A percentile compares a stretch with the other conserved stretches of the same genome.
These are phyloP conservation scores for Phyllosticta ampelicida DNA, from an alignment of 2,329 filamentous ascomycete species.

Conservation along the genomic window DNA sequence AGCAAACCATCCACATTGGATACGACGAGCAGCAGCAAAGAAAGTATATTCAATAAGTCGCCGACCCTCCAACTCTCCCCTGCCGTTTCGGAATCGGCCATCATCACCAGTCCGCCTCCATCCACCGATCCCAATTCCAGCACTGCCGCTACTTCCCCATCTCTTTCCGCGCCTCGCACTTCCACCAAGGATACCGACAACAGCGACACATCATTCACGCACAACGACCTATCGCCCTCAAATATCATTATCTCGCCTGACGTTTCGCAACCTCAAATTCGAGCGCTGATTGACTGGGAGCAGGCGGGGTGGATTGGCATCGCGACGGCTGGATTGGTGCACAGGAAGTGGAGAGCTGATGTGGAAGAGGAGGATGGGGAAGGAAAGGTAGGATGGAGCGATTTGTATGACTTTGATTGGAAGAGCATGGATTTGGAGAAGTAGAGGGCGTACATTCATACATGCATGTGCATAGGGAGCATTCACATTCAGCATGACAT, in stretches of 20 bases:
- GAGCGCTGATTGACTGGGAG: slow-evolving; percentile 14
- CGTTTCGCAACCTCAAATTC: slow-evolving; percentile 4
- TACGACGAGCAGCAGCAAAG: not conserved
- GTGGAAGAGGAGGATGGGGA: slow-evolving; percentile 1
- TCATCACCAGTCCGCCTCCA: not conserved
- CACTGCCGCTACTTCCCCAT: not conserved
- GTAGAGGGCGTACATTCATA: not conserved
- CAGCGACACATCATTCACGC: slow-evolving; percentile 12
- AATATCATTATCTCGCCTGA: slow-evolving; percentile 12
- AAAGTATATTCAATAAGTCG: not conserved
- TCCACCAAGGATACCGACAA: not conserved
- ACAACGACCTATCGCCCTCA: slow-evolving; percentile 13
- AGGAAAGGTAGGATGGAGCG: not conserved
- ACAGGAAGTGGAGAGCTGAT: slow-evolving; percentile 6
- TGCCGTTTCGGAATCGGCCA: not conserved
- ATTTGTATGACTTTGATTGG: not conserved
- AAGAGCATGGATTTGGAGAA: not conserved
- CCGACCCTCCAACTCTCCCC: not conserved
- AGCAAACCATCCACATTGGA: not conserved
- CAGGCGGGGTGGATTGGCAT: slow-evolving; percentile 14
- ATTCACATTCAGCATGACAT: not conserved
- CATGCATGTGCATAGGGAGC: not conserved
- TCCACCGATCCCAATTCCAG: not conserved
- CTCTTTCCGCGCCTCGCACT: not conserved
- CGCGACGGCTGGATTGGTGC: slow-evolving; percentile 10